Evolutionary conservation across 1,284 basidiomycete species (phyloP).

Genomic region (Ceratobasidium papillatum): DNA sequence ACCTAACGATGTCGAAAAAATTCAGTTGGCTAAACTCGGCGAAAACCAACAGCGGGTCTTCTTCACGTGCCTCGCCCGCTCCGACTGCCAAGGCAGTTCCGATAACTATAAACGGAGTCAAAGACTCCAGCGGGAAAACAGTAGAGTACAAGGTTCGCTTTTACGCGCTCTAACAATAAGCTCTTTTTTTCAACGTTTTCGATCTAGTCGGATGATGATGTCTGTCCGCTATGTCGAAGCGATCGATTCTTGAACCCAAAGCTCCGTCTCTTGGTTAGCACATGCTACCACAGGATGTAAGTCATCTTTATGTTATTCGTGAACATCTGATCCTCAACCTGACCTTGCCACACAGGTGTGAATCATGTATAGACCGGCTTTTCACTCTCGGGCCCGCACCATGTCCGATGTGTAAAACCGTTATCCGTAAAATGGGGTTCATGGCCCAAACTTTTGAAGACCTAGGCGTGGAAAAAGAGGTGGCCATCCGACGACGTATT

Average conservation of each 20-base stretch:
- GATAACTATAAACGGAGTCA: constrained; percentile 62
- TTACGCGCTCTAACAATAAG: background rate
- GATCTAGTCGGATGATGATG: constrained; percentile 85
- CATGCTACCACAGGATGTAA: constrained; percentile 99
- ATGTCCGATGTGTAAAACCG: constrained; percentile 91
- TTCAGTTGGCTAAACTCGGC: constrained; percentile 33
- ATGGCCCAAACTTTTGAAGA: constrained; percentile 98
- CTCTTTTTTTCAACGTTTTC: background rate
- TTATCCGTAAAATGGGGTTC: constrained; percentile 93
- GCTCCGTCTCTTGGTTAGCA: constrained; percentile 90
- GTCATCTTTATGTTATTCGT: constrained; percentile 45
- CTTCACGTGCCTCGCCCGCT: constrained; percentile 33
- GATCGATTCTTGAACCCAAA: constrained; percentile 97
- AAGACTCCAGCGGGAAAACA: constrained; percentile 80
- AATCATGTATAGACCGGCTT: constrained; percentile 95
- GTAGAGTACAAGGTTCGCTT: constrained; percentile 76
- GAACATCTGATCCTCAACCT: background rate
- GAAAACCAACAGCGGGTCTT: constrained; percentile 35
- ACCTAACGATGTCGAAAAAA: constrained; percentile 27
- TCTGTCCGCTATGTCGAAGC: constrained; percentile 97
- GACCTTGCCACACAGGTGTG: constrained; percentile 74
- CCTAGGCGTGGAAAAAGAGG: constrained; percentile 95
- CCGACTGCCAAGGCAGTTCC: constrained; percentile 34
- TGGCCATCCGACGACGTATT: constrained; percentile 85
- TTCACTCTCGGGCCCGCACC: constrained; percentile 97